Conservation (phyloP, 2,329 filamentous ascomycete species). For the Fusarium longipes region DNA sequence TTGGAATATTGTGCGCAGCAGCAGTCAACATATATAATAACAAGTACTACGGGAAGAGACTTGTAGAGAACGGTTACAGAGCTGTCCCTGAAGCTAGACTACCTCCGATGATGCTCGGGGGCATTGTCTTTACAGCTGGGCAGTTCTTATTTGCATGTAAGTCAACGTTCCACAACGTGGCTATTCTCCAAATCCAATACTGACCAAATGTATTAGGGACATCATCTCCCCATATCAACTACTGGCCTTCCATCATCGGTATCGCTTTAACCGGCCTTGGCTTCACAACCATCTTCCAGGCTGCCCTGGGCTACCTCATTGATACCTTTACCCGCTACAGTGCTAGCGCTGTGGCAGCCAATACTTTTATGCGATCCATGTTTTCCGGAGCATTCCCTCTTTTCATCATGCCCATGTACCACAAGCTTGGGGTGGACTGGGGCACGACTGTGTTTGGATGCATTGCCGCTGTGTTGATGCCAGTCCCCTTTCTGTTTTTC, state of each 20-base stretch:
- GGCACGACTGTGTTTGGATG: background rate
- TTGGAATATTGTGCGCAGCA: background rate
- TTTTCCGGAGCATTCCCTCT: background rate
- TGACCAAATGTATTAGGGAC: background rate
- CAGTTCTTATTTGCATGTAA: constrained; percentile 3
- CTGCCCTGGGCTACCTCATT: constrained; percentile 3
- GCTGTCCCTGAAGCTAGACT: background rate
- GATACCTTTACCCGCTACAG: constrained; percentile 3
- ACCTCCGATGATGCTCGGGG: background rate
- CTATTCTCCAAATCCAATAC: background rate
- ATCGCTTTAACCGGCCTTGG: background rate
- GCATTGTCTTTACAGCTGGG: background rate
- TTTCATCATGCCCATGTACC: constrained; percentile 6
- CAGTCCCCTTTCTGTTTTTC: background rate
- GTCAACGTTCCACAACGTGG: background rate
- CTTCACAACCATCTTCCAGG: constrained; percentile 1
- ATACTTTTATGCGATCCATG: constrained; percentile 9
- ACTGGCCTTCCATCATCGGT: background rate
- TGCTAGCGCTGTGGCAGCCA: background rate
- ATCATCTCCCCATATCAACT: background rate
- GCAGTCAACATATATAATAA: background rate
- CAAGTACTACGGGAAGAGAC: background rate
- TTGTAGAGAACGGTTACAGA: background rate
- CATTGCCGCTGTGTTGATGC: background rate
- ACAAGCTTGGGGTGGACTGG: constrained; percentile 2